Conservation (phyloP, 2,329 filamentous ascomycete species). For the Capronia coronata region DNA sequence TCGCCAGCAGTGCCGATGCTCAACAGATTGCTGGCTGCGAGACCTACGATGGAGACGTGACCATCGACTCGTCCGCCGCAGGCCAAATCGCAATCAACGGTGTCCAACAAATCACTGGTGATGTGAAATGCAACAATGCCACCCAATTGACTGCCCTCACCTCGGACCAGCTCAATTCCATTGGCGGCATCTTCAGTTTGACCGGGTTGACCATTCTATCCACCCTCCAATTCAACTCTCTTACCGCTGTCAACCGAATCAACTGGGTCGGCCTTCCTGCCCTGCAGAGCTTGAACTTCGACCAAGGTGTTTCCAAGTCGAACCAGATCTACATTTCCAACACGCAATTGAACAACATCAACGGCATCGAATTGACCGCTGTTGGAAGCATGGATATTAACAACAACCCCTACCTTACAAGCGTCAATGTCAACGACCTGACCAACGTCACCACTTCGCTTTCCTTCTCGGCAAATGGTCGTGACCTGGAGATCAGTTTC, state of each 20-base stretch:
- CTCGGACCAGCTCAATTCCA: slow-evolving; percentile 55
- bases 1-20: slow-evolving; percentile 54
- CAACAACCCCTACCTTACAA: slow-evolving; percentile 78
- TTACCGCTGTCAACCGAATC: slow-evolving; percentile 62
- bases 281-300: slow-evolving; percentile 55
- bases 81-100: slow-evolving; percentile 58
- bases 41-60: slow-evolving; percentile 63
- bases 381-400: slow-evolving; percentile 71
- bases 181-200: slow-evolving; percentile 66
- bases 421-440: slow-evolving; percentile 66
- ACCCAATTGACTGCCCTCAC: slow-evolving; percentile 59
- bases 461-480: slow-evolving; percentile 73
- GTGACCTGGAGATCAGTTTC: slow-evolving; percentile 64
- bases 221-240: slow-evolving; percentile 58
- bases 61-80: slow-evolving; percentile 52
- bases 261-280: slow-evolving; percentile 65
- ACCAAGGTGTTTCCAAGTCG: slow-evolving; percentile 60
- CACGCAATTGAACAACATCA: slow-evolving; percentile 71
- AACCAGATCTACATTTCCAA: slow-evolving; percentile 69
- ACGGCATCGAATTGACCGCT: slow-evolving; percentile 72
- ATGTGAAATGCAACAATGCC: slow-evolving; percentile 47
- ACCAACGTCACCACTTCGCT: slow-evolving; percentile 65
- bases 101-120: slow-evolving; percentile 51
- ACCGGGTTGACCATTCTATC: slow-evolving; percentile 62
- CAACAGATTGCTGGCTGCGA: slow-evolving; percentile 61